Conservation (phyloP, 805 yeast genomes). For the Yarrowia sp. region DNA sequence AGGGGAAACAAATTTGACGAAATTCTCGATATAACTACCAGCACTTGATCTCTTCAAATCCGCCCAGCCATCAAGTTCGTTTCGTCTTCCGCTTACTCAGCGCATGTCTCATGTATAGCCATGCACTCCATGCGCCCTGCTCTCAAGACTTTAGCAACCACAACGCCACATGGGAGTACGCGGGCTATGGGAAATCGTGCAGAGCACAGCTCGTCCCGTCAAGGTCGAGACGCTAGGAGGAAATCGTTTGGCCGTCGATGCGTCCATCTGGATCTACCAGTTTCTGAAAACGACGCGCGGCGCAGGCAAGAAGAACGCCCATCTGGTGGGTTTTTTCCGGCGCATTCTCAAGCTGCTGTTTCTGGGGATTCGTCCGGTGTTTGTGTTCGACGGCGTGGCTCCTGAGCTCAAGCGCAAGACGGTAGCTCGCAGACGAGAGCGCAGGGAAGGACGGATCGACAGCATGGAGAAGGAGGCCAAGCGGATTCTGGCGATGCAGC, state of each 20-base stretch:
- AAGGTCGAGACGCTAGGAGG: constrained; percentile 79
- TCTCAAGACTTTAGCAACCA: background rate
- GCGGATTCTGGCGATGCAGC: constrained; percentile 70
- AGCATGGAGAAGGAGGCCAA: constrained; percentile 74
- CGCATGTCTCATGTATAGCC: background rate
- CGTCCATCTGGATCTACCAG: constrained; percentile 98
- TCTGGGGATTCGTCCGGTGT: constrained; percentile 83
- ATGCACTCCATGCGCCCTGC: background rate
- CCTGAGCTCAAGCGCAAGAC: constrained; percentile 80
- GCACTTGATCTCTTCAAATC: too few species aligned
- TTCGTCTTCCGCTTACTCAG: too few species aligned
- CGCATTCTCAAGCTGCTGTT: constrained; percentile 86
- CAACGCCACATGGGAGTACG: constrained; percentile 82
- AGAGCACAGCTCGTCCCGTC: constrained; percentile 88
- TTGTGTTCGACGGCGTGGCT: constrained; percentile 95
- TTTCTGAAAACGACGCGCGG: constrained; percentile 88
- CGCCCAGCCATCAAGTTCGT: too few species aligned
- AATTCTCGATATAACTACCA: too few species aligned
- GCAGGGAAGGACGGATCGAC: constrained; percentile 71
- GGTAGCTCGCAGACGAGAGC: constrained; percentile 65
- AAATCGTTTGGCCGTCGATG: constrained; percentile 87
- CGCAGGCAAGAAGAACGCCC: constrained; percentile 75
- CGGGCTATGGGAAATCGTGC: constrained; percentile 87
- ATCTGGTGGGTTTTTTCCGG: constrained; percentile 92
- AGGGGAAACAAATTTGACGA: too few species aligned